These are phyloP conservation scores for Claviceps sp. DNA, from an alignment of 2,329 filamentous ascomycete genomes.

Conservation along the genomic window DNA sequence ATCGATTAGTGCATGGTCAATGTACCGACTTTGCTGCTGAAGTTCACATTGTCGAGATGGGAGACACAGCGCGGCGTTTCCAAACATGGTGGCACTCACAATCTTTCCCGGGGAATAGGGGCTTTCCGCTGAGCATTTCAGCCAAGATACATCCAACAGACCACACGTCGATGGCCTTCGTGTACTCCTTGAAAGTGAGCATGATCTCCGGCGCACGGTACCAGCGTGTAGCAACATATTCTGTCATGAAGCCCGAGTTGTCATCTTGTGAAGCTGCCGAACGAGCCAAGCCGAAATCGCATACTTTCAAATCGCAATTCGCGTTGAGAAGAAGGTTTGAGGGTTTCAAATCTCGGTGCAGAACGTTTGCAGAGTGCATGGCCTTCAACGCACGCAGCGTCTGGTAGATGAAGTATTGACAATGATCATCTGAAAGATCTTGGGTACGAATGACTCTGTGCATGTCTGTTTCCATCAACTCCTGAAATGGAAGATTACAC, in stretches of 20 bases:
- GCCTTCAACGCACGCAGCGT: conserved; percentile 94
- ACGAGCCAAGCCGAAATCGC: conserved; percentile 91
- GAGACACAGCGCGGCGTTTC: not conserved
- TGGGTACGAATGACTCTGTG: conserved; percentile 97
- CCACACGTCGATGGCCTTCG: conserved; percentile 98
- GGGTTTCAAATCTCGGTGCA: conserved; percentile 94
- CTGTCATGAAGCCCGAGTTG: conserved; percentile 99
- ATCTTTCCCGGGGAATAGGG: conserved; percentile 94
- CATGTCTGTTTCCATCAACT: conserved; percentile 99
- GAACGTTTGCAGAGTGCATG: conserved; percentile 97
- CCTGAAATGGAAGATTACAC: conserved; percentile 33
- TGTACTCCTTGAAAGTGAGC: conserved; percentile 99
- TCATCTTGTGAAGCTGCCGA: conserved; percentile 96
- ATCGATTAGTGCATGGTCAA: not conserved
- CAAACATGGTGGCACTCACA: conserved; percentile 43
- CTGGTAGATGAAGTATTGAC: conserved; percentile 99
- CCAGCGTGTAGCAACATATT: conserved; percentile 99
- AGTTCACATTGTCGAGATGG: not conserved
- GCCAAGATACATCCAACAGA: conserved; percentile 96
- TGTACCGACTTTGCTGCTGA: not conserved
- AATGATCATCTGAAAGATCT: conserved; percentile 96
- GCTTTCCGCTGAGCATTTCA: conserved; percentile 98
- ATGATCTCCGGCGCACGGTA: conserved; percentile 99
- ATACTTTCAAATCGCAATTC: conserved; percentile 98
- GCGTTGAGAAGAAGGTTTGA: conserved; percentile 95